Evolutionary conservation across 495 filamentous ascomycete genomes (phyloP), one percentile per base, ranked within the genome.

Genomic region (Neurospora sp.): DNA sequence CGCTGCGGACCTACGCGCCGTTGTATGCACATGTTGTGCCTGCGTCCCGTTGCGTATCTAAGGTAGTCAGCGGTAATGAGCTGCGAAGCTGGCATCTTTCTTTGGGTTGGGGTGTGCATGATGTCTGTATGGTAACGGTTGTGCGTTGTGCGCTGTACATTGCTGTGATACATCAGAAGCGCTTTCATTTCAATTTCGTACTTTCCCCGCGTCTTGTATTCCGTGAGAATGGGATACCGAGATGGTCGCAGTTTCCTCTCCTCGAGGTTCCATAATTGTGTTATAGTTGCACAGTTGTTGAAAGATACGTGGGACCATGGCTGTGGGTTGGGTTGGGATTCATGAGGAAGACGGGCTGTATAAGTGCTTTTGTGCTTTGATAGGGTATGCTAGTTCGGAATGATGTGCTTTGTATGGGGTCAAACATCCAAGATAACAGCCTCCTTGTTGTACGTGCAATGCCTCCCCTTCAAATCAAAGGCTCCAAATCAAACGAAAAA

Each of bases 401-500:
- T 20, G 17, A 45, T 20, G 7, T 45, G 44, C n/a, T 4, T 10
- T 48, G n/a, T 4, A 7, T 12, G 45, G 45, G 5, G n/a, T 22
- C 16, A 5, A 16, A 42, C 16, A 42, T 17, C 41, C 41, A 42
- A 6, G 14, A 42, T 2, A 42, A 16, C 7, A 42, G 16, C 16
- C 41, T 17, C 44, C n/a, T 22, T 10, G n/a, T 1, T 10, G 8
- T 48, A 4, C 4, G 4, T 9, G 8, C 17, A 8, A 8, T 8
- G 2, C 27, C 22, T 61, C 0, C 2, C 6, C 31, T 35, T 61
- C 53, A 65, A 35, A 65, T 16, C 27, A 75, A n/a, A 41, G 71
- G 39, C 61, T 76, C 74, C 68, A 80, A 53, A 0, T 70, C 39
- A 65, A 79, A 80, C 37, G 69, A 72, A 61, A 80, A 80, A 38